These are phyloP conservation scores for Microthlaspi erraticum DNA, from an alignment of 345 rosid genomes.

Conservation along the genomic window DNA sequence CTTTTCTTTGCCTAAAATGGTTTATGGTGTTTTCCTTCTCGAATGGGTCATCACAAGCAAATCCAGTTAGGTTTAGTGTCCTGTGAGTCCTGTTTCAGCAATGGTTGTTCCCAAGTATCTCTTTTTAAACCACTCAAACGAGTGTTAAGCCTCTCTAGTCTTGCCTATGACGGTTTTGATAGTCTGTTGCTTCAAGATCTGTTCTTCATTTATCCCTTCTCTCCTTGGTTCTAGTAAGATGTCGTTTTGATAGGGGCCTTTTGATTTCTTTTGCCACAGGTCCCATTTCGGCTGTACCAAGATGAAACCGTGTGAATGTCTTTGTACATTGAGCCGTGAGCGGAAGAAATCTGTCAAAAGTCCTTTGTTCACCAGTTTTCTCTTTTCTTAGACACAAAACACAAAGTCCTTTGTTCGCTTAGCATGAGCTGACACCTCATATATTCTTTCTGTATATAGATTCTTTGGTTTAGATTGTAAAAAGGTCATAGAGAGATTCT, in stretches of 20 bases:
- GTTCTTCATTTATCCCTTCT: conserved; percentile 28
- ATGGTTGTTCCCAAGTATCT: conserved; percentile 19
- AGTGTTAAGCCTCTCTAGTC: conserved; percentile 18
- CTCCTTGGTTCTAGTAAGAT: conserved; percentile 43
- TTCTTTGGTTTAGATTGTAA: conserved; percentile 12
- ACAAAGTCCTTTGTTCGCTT: conserved; percentile 9
- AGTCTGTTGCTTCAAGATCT: conserved; percentile 7
- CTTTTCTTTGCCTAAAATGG: conserved; percentile 1
- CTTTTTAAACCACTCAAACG: neutral
- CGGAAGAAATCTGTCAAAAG: conserved; percentile 51
- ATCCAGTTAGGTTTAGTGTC: conserved; percentile 8
- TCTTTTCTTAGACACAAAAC: conserved; percentile 5
- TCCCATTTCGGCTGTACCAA: conserved; percentile 61
- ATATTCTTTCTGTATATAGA: conserved; percentile 40
- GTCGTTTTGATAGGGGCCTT: conserved; percentile 72
- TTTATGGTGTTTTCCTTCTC: conserved; percentile 16
- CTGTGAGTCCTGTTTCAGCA: conserved; percentile 15
- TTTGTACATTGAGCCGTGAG: conserved; percentile 63
- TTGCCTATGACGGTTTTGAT: conserved; percentile 18
- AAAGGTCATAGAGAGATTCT: conserved; percentile 8
- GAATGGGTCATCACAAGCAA: conserved; percentile 24
- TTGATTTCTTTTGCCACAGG: conserved; percentile 68
- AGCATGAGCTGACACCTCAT: conserved; percentile 5
- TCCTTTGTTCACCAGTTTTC: conserved; percentile 42
- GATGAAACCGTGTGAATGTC: conserved; percentile 63